Conservation (phyloP, 768 basidiomycete species). For the Boletus fagicola region DNA sequence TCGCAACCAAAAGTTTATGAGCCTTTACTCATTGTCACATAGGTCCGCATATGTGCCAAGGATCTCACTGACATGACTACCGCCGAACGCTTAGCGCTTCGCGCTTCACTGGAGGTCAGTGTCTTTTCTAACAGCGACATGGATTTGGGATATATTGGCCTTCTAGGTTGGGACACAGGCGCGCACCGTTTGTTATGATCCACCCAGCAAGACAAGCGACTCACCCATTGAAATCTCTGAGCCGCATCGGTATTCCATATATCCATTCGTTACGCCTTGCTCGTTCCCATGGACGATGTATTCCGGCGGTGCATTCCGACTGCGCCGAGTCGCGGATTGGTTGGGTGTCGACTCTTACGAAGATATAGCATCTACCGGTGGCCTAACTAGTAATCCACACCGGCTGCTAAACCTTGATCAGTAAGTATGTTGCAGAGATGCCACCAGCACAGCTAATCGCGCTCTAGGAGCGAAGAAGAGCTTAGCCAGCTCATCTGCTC, state of each 20-base stretch:
- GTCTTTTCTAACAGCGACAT: background rate
- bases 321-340: conserved; percentile 65
- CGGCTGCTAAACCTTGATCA: conserved; percentile 34
- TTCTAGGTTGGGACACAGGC: conserved; percentile 16
- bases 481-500: conserved; percentile 16
- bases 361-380: conserved; percentile 37
- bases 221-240: conserved; percentile 31
- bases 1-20: background rate
- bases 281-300: conserved; percentile 48
- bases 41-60: conserved; percentile 60
- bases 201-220: conserved; percentile 26
- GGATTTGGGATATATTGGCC: conserved; percentile 4
- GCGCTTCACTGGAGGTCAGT: conserved; percentile 53
- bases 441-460: conserved; percentile 7
- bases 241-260: conserved; percentile 54
- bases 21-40: background rate
- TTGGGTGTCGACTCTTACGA: conserved; percentile 39
- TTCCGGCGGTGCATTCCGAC: conserved; percentile 48
- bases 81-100: conserved; percentile 54
- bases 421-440: conserved; percentile 30
- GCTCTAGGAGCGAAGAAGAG: conserved; percentile 17
- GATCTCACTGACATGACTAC: conserved; percentile 37
- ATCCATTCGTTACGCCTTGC: conserved; percentile 58
- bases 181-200: conserved; percentile 31
- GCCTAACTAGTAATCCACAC: conserved; percentile 37